phyloP scores from a whole-genome alignment of 2,329 filamentous ascomycete species.

The Zymoseptoria passerinii region DNA sequence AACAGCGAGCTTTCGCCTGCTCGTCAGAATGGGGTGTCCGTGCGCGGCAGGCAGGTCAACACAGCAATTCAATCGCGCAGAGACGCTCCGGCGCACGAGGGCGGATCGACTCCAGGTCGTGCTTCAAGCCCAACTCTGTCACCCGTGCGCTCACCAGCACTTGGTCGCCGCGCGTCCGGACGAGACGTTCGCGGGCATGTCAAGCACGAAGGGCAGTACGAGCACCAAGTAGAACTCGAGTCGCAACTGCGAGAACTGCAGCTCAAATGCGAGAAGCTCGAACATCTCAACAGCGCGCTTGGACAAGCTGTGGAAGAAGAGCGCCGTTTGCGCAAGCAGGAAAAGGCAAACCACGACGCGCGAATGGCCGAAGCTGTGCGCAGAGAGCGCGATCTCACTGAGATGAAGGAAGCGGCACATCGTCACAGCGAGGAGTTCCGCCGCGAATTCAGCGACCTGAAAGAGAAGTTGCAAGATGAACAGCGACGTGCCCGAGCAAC shows the following conservation, averaged over 20 bases:
- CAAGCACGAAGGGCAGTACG: conserved; percentile 2
- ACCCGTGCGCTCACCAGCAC: conserved; percentile 19
- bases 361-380: conserved; percentile 13
- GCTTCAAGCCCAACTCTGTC: conserved; percentile 26
- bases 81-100: conserved; percentile 5
- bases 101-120: conserved; percentile 17
- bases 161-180: conserved; percentile 10
- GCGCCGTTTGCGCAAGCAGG: conserved; percentile 15
- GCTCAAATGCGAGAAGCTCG: conserved; percentile 21
- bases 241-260: conserved; percentile 18
- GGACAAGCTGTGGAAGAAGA: conserved; percentile 22
- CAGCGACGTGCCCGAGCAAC: conserved; percentile 1
- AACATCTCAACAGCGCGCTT: conserved; percentile 21
- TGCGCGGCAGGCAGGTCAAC: conserved; percentile 4
- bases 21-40: conserved; percentile 6
- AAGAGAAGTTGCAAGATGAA: conserved; percentile 13
- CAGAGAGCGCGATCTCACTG: conserved; percentile 16
- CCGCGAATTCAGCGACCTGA: conserved; percentile 17
- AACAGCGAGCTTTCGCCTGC: conserved; percentile 28
- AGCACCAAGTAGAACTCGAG: conserved; percentile 10
- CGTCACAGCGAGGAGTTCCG: conserved; percentile 18
- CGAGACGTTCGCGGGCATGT: conserved; percentile 7
- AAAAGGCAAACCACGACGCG: conserved; percentile 13
- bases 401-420: conserved; percentile 20
- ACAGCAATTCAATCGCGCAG: neutral